Conservation (phyloP, 306 rosid species). For the Gillenia trifoliata region DNA sequence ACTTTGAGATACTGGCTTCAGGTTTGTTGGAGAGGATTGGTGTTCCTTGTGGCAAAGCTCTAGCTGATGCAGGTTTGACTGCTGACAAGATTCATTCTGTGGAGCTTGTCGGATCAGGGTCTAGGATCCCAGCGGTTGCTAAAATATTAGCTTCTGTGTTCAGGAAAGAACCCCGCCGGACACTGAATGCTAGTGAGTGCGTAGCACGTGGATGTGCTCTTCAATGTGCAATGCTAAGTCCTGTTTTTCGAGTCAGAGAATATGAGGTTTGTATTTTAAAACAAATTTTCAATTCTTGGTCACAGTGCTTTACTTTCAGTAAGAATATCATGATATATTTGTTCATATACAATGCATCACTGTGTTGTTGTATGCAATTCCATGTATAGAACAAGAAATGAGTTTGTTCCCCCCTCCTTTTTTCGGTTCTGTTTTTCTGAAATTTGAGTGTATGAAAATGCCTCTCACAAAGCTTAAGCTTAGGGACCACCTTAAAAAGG, state of each 20-base stretch:
- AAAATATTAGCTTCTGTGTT: conserved; percentile 58
- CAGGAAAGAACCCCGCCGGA: conserved; percentile 75
- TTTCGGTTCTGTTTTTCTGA: too few species aligned
- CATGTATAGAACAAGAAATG: neutral
- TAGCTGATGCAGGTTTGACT: conserved; percentile 58
- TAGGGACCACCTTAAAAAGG: neutral
- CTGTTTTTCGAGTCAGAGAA: conserved; percentile 74
- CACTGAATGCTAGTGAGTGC: conserved; percentile 94
- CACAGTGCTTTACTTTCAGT: neutral
- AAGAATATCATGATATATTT: neutral
- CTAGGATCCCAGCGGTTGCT: conserved; percentile 79
- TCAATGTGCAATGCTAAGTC: conserved; percentile 98
- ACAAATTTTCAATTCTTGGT: conserved; percentile 18
- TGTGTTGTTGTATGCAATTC: neutral
- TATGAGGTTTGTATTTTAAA: conserved; percentile 66
- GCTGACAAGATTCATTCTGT: conserved; percentile 62
- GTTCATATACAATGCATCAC: neutral
- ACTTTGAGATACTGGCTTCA: conserved; percentile 73
- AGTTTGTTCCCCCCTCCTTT: neutral
- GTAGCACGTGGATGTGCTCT: conserved; percentile 99
- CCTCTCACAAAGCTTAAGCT: neutral
- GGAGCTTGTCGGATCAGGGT: conserved; percentile 97
- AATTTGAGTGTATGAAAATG: neutral
- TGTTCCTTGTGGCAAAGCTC: conserved; percentile 65
- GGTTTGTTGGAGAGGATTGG: conserved; percentile 62